These are phyloP conservation scores for Basidiobolus meristosporus DNA, from an alignment of 371 early-diverging fungal genomes.

Conservation along the genomic window DNA sequence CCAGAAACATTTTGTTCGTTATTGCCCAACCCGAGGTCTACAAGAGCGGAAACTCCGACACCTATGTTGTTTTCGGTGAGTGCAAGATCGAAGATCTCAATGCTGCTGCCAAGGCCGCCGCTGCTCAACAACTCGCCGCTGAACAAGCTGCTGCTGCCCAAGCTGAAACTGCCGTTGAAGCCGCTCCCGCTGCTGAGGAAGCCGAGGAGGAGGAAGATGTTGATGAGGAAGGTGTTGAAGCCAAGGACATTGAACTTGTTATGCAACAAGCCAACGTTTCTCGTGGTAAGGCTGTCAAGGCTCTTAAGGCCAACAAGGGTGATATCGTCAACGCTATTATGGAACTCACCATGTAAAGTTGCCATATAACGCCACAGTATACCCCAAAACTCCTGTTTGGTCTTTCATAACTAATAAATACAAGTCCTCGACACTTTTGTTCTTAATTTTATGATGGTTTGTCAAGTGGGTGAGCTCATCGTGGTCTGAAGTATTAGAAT, in stretches of 20 bases:
- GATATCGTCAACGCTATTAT: conserved; percentile 96
- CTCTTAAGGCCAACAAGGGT: conserved; percentile 64
- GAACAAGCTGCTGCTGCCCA: conserved; percentile 20
- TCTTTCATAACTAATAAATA: too few species aligned
- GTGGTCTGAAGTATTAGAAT: too few species aligned
- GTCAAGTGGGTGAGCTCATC: too few species aligned
- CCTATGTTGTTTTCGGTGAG: conserved; percentile 94
- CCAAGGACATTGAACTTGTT: conserved; percentile 86
- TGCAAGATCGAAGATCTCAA: conserved; percentile 74
- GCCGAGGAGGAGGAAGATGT: conserved; percentile 25
- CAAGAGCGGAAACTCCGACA: conserved; percentile 75
- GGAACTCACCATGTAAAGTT: conserved; percentile 1
- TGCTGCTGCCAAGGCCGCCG: conserved; percentile 47
- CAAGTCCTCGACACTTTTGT: too few species aligned
- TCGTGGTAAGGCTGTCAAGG: conserved; percentile 82
- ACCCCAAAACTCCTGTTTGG: too few species aligned
- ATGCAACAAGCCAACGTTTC: conserved; percentile 75
- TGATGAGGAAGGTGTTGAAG: conserved; percentile 59
- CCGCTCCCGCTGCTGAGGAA: conserved; percentile 24
- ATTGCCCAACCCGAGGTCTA: conserved; percentile 83
- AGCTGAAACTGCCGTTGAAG: conserved; percentile 24
- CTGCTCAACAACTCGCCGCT: conserved; percentile 36
- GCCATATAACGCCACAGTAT: too few species aligned
- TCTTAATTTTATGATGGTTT: too few species aligned
- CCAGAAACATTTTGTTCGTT: conserved; percentile 66